Evolutionary conservation across 768 basidiomycete genomes (phyloP).

Genomic region (Grammothele lineata): DNA sequence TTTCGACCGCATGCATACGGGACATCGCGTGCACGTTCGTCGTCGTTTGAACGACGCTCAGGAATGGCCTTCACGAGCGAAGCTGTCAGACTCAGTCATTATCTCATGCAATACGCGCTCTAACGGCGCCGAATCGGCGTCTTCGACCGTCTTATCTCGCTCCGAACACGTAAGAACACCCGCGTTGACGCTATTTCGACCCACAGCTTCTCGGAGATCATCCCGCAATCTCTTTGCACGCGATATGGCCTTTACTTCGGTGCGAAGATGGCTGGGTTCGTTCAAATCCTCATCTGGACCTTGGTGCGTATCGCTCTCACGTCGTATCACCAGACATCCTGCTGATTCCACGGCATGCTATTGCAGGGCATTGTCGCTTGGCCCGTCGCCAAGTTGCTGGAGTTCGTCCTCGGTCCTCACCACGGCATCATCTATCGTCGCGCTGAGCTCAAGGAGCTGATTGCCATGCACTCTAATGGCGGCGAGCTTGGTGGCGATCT

Average conservation of each 20-base stretch:
- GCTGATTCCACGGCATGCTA: too few species aligned
- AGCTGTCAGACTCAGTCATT: too few species aligned
- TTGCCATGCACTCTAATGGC: conserved; percentile 78
- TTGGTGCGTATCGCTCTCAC: conserved; percentile 38
- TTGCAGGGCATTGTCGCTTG: conserved; percentile 68
- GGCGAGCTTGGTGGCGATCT: conserved; percentile 81
- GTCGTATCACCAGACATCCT: too few species aligned
- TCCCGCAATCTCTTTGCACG: conserved; percentile 89
- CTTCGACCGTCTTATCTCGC: too few species aligned
- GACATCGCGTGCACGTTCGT: too few species aligned
- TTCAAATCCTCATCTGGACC: conserved; percentile 61
- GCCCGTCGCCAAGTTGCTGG: conserved; percentile 83
- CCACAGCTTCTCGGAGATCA: conserved; percentile 92
- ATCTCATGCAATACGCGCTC: too few species aligned
- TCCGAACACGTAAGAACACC: too few species aligned
- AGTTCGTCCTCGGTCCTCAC: conserved; percentile 73
- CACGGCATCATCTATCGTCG: conserved; percentile 91
- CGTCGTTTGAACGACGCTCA: too few species aligned
- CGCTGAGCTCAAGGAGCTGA: conserved; percentile 80
- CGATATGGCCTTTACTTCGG: conserved; percentile 87
- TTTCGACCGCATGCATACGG: too few species aligned
- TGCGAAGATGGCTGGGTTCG: conserved; percentile 77
- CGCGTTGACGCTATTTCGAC: too few species aligned
- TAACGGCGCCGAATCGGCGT: too few species aligned
- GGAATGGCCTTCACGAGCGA: too few species aligned